Conservation (phyloP, 192 early-diverging fungal species). For the Coemansia sp. region DNA sequence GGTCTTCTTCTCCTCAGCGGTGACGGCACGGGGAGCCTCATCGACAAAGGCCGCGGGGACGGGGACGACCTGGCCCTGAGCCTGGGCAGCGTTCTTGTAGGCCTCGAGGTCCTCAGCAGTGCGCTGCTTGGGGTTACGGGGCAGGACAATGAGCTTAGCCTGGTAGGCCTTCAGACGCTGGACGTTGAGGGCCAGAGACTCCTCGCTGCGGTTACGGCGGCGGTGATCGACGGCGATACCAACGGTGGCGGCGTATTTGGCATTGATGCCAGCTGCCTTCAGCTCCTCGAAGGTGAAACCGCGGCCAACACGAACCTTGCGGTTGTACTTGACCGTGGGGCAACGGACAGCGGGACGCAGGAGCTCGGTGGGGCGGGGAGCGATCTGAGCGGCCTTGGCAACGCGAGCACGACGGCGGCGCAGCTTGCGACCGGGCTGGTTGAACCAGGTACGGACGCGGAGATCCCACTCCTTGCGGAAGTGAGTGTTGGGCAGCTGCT, state of each 20-base stretch:
- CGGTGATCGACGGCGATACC: constrained; percentile 98
- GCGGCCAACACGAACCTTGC: constrained; percentile 91
- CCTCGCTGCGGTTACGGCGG: constrained; percentile 91
- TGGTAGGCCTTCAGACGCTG: constrained; percentile 93
- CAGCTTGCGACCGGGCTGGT: constrained; percentile 96
- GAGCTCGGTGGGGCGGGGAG: constrained; percentile 94
- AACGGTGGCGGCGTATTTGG: constrained; percentile 91
- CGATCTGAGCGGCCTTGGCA: constrained; percentile 94
- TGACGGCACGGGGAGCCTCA: constrained; percentile 56
- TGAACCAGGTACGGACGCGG: constrained; percentile 98
- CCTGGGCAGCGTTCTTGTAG: constrained; percentile 52
- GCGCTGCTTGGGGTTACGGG: constrained; percentile 87
- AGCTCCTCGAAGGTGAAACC: constrained; percentile 99
- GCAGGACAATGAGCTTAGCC: constrained; percentile 95
- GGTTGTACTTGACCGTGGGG: constrained; percentile 98
- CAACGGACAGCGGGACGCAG: constrained; percentile 95
- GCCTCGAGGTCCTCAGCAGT: constrained; percentile 51
- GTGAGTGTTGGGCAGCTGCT: constrained; percentile 89
- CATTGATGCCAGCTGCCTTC: constrained; percentile 90
- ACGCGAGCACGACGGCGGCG: constrained; percentile 80
- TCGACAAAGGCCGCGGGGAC: constrained; percentile 16
- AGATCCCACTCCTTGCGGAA: constrained; percentile 98
- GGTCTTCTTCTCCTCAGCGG: constrained; percentile 58
- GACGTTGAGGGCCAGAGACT: constrained; percentile 91
- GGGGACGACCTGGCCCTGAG: constrained; percentile 39